Percentiles rank a stretch among this genome's conserved stretches.
Evolutionary conservation across 176 grass and related monocot genomes (phyloP).

Genomic region (Elaeis guineensis): DNA sequence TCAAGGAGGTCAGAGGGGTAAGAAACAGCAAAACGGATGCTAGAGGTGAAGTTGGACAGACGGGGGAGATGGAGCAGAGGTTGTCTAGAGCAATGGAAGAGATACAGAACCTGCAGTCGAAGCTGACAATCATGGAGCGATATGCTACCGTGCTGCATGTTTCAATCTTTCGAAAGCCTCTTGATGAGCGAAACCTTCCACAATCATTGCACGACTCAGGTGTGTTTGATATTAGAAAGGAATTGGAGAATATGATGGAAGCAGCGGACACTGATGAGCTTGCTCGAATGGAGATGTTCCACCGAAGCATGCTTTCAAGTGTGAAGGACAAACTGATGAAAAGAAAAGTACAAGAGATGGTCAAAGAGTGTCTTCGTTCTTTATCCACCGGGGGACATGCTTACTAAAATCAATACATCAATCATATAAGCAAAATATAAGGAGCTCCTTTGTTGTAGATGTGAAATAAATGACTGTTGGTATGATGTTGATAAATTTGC

Average conservation of each 20-base stretch:
- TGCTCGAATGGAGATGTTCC: slow-evolving; percentile 68
- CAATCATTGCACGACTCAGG: slow-evolving; percentile 55
- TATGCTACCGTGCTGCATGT: slow-evolving; percentile 87
- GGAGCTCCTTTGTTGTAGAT: too few relatives aligned
- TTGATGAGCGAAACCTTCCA: slow-evolving; percentile 56
- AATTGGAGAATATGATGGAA: slow-evolving; percentile 77
- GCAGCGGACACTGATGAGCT: slow-evolving; percentile 66
- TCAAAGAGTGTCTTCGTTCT: slow-evolving; percentile 64
- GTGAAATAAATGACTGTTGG: too few relatives aligned
- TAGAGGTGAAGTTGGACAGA: slow-evolving; percentile 15
- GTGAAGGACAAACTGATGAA: slow-evolving; percentile 90
- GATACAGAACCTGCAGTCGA: slow-evolving; percentile 43
- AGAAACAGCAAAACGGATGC: slow-evolving; percentile 20
- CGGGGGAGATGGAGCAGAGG: slow-evolving; percentile 43
- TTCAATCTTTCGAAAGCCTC: slow-evolving; percentile 80
- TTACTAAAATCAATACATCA: neutral
- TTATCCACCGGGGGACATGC: slow-evolving; percentile 44
- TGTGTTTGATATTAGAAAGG: slow-evolving; percentile 81
- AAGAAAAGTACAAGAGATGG: slow-evolving; percentile 65
- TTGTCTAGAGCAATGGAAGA: slow-evolving; percentile 54
- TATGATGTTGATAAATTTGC: too few relatives aligned
- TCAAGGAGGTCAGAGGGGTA: slow-evolving; percentile 27
- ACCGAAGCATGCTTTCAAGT: slow-evolving; percentile 61
- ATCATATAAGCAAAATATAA: too few relatives aligned
- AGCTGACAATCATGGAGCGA: slow-evolving; percentile 71